phyloP scores from a whole-genome alignment of 73 alveolate species.

The Paramecium tetraurelia region DNA sequence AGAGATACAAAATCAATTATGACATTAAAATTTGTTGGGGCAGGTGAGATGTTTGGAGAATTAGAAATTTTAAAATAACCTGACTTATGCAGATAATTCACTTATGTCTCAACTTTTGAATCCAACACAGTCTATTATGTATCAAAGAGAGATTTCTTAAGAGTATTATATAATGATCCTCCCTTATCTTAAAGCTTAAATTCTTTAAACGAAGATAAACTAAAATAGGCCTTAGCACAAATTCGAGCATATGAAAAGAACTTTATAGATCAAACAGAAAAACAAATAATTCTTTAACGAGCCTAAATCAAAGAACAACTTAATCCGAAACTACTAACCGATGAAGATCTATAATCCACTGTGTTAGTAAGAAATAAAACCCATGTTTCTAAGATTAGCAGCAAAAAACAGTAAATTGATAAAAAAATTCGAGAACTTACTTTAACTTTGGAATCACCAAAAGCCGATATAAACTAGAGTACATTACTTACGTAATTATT shows the following conservation, averaged over 20 bases:
- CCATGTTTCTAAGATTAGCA: background rate
- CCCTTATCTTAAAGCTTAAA: background rate
- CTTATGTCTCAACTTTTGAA: background rate
- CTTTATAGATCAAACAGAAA: conserved; percentile 15
- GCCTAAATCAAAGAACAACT: background rate
- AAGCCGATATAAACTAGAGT: background rate
- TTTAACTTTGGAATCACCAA: conserved; percentile 7
- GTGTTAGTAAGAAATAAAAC: too few relatives aligned
- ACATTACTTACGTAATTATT: background rate
- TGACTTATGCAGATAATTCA: conserved; percentile 8
- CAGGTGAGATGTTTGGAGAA: conserved; percentile 52
- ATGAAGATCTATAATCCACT: background rate
- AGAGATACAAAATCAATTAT: background rate
- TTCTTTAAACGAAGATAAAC: background rate
- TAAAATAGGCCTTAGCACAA: background rate
- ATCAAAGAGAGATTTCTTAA: background rate
- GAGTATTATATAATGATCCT: conserved; percentile 19
- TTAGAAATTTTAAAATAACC: conserved; percentile 5
- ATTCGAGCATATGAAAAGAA: background rate
- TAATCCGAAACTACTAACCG: background rate
- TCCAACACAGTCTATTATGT: background rate
- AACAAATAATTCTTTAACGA: background rate
- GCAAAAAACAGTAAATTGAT: background rate
- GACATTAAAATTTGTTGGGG: conserved; percentile 43
- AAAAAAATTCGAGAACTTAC: background rate